Evolutionary conservation across 2,329 filamentous ascomycete genomes (phyloP), one percentile per base, ranked within the genome.

Genomic region (Cladobotryum mycophilum): DNA sequence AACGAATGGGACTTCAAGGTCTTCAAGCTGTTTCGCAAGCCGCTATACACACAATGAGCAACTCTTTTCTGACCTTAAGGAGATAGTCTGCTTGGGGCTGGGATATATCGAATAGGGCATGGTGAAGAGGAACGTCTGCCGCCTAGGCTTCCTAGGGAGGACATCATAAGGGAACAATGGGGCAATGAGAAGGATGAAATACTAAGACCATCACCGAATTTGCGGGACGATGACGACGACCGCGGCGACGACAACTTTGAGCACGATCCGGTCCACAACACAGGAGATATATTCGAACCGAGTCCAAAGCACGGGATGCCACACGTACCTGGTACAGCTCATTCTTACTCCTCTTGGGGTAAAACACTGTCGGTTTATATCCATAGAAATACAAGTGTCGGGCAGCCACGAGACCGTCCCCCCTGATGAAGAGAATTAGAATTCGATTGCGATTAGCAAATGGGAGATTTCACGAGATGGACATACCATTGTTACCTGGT

Each of bases 331-430:
- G 81, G 64, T 96, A 97, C 3, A 97, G 76, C 45, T 96, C 90
- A 58, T 90, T 92, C 65, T 92, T 93, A 67, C 85, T 85, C 49
- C 89, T 82, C 69, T 97, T 97, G 1, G 93, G 93, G 63, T 95
- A 97, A 73, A 93, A 97, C 41, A 99, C 76, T 8, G 82, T 86
- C 3, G 92, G 91, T 20, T 81, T 80, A 70, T 97, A 99, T 55
- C 93, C 92, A 66, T 95, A 97, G 64, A 96, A 88, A 65, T 82
- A 83, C 5, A 99, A 79, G 69, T 99, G 93, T 22, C 93, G 84
- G 48, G 93, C 93, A 44, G 92, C 91, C 25, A 99, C 93, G 3
- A 99, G 81, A 2, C 93, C 93, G 68, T 99, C 93, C 36, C 93
- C 55, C 93, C 89, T 91, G 48, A 33, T 41, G 78, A 79, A 5